Conservation (phyloP, 2,329 filamentous ascomycete genomes). For the Aureobasidium zeae region DNA sequence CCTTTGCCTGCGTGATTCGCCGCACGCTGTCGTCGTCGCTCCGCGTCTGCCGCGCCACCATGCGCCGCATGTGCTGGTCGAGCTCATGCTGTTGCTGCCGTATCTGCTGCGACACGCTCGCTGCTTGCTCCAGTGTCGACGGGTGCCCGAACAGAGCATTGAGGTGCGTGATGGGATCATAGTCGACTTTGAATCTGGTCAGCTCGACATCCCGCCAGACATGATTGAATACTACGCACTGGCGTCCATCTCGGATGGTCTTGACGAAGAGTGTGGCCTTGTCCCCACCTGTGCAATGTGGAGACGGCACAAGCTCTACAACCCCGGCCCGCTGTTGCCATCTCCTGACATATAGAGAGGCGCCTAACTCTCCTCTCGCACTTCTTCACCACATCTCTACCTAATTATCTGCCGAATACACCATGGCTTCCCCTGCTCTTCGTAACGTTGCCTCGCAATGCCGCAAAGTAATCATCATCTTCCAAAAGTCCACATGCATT, state of each 20-base stretch:
- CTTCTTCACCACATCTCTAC: no score
- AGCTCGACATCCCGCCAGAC: background rate
- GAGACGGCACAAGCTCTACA: no score
- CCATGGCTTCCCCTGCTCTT: slow-evolving; percentile 25
- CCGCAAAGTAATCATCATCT: slow-evolving; percentile 34
- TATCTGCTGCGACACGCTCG: slow-evolving; percentile 63
- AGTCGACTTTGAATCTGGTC: slow-evolving; percentile 52
- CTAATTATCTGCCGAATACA: no score
- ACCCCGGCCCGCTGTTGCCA: no score
- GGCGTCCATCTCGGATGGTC: slow-evolving; percentile 5
- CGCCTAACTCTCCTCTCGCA: no score
- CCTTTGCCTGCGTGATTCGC: slow-evolving; percentile 84
- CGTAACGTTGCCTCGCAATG: slow-evolving; percentile 27
- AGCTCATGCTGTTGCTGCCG: slow-evolving; percentile 71
- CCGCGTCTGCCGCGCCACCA: slow-evolving; percentile 68
- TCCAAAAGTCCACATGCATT: background rate
- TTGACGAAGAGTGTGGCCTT: no score
- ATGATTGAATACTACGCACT: background rate
- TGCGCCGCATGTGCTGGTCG: slow-evolving; percentile 62
- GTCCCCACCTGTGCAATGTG: background rate
- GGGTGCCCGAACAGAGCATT: slow-evolving; percentile 91
- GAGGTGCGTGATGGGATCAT: slow-evolving; percentile 85
- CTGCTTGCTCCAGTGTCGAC: slow-evolving; percentile 69
- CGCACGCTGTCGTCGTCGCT: slow-evolving; percentile 80
- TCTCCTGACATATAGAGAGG: no score